Base-by-base conservation (phyloP, 768 basidiomycete genomes). In the Amanita rubescens region DNA sequence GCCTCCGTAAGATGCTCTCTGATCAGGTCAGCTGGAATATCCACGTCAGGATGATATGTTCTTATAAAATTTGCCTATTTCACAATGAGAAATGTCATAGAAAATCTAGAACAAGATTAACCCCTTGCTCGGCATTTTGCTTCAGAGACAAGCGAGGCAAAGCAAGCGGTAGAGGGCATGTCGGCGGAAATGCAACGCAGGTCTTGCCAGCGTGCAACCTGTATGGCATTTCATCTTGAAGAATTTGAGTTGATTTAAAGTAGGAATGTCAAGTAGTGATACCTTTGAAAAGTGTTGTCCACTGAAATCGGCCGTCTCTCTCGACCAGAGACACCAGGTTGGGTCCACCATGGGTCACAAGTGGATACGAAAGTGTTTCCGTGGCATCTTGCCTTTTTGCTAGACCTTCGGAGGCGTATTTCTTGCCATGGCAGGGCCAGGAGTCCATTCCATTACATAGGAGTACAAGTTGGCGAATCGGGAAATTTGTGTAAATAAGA, bases 381-480 rank as follows among this genome's bases (percentile, higher is more conserved):
- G 63, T 64, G 54, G 59, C 56, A 60, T 57, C 67, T 65, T 54
- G 56, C 58, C 54, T 74, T 74, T 53, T 58, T 53, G 52, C 55
- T 30, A 33, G 60, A 47, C 45, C 56, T 49, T 7, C 20, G 56
- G 38, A 38, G 34, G 14, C 58, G 55, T 64, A 62, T 38, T 51
- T 59, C 65, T 71, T 71, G 61, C 74, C 67, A 73, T 79, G 74
- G 63, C 73, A 68, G 35, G 85, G 85, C 85, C 86, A 88, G 67
- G 72, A 74, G 67, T 83, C 82, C 86, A 89, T 88, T 81, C 82
- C 84, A 87, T 82, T 74, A 68, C n/a, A n/a, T n/a, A n/a, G n/a
- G n/a, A n/a, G n/a, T n/a, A n/a, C n/a, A n/a, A n/a, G n/a, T n/a
- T n/a, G n/a, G n/a, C n/a, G 71, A 69, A 43, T 44, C 47, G 54